phyloP scores from a whole-genome alignment of 2,329 filamentous ascomycete species.

The Penicillium occitanis region DNA sequence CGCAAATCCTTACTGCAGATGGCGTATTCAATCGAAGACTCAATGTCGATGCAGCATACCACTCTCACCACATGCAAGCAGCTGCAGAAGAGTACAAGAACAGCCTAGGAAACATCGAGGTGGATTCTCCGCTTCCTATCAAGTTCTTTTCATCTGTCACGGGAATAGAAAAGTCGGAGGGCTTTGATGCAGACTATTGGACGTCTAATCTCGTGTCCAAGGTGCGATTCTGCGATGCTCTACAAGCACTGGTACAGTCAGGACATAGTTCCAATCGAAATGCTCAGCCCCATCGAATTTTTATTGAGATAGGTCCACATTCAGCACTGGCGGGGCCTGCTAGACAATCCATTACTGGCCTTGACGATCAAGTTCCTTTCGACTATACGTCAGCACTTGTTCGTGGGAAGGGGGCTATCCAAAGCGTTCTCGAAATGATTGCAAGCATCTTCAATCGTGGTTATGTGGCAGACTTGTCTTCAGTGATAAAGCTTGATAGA shows the following conservation, averaged over 20 bases:
- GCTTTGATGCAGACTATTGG: conserved; percentile 32
- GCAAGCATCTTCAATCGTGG: background rate
- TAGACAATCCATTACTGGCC: conserved; percentile 21
- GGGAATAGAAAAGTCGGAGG: conserved; percentile 19
- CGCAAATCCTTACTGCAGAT: conserved; percentile 6
- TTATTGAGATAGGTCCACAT: conserved; percentile 26
- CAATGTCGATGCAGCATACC: conserved; percentile 26
- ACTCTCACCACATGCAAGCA: conserved; percentile 40
- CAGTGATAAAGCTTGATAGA: background rate
- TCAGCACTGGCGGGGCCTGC: conserved; percentile 31
- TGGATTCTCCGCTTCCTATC: background rate
- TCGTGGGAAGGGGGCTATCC: conserved; percentile 37
- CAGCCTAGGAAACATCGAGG: background rate
- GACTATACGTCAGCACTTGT: conserved; percentile 33
- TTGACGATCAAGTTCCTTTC: conserved; percentile 19
- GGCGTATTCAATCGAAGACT: conserved; percentile 12
- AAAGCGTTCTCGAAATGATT: background rate
- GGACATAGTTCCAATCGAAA: conserved; percentile 22
- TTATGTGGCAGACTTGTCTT: background rate
- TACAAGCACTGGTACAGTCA: conserved; percentile 17
- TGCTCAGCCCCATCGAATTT: background rate
- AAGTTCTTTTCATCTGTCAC: conserved; percentile 25
- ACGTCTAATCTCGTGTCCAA: conserved; percentile 35
- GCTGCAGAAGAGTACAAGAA: conserved; percentile 32
- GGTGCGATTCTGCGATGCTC: conserved; percentile 34